A percentile compares a stretch with the other conserved stretches of the same genome.
These are phyloP conservation scores for Fusarium siculi DNA, from an alignment of 2,329 filamentous ascomycete genomes.

Conservation along the genomic window DNA sequence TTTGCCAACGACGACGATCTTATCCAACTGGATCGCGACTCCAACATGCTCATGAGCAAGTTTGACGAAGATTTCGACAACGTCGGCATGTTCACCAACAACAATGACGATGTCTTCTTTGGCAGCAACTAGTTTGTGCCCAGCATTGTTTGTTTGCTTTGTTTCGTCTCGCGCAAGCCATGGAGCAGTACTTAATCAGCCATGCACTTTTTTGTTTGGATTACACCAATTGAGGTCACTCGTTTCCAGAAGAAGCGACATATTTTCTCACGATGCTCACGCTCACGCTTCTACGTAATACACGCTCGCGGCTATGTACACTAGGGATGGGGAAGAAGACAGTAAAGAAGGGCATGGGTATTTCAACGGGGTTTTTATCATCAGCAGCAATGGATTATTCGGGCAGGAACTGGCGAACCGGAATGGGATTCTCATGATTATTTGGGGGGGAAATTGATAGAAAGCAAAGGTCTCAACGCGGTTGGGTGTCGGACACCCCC, in stretches of 20 bases:
- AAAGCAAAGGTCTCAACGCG: constrained; percentile 35
- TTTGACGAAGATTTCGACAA: constrained; percentile 65
- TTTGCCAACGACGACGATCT: constrained; percentile 58
- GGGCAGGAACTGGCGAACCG: constrained; percentile 12
- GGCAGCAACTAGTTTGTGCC: constrained; percentile 46
- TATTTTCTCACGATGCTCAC: constrained; percentile 39
- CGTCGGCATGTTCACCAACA: constrained; percentile 62
- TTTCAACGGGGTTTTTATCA: not conserved
- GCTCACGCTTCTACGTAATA: constrained; percentile 32
- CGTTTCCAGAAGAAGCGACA: constrained; percentile 15
- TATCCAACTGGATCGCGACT: constrained; percentile 57
- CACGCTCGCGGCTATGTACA: constrained; percentile 26
- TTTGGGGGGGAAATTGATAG: constrained; percentile 14
- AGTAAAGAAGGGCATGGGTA: constrained; percentile 10
- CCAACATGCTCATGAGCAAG: constrained; percentile 62
- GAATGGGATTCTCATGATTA: constrained; percentile 1
- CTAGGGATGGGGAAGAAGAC: constrained; percentile 6
- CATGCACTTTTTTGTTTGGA: constrained; percentile 18
- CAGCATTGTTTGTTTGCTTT: constrained; percentile 9
- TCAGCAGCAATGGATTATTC: not conserved
- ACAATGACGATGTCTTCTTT: constrained; percentile 64
- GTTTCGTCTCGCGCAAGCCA: constrained; percentile 2
- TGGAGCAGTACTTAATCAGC: constrained; percentile 34
- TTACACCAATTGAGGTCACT: constrained; percentile 2
- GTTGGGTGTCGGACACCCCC: constrained; percentile 17